A percentile compares a stretch with the other conserved stretches of the same genome.
These are phyloP conservation scores for Onygena corvina DNA, from an alignment of 2,329 filamentous ascomycete species.

Conservation along the genomic window DNA sequence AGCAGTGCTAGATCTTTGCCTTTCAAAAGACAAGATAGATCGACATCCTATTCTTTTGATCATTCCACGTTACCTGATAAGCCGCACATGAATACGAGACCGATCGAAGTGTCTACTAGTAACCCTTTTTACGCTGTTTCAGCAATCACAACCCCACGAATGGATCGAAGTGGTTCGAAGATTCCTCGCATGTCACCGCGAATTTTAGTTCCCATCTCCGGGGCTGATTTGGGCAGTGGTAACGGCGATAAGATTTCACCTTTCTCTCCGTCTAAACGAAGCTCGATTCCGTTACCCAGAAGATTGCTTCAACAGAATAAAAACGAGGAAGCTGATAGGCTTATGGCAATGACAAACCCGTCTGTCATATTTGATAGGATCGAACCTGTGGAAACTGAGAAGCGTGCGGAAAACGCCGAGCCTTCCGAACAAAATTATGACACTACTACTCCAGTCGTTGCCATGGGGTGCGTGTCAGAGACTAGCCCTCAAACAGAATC, in stretches of 20 bases:
- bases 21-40: conserved; percentile 5
- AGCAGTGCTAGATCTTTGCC: background rate
- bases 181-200: conserved; percentile 15
- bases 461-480: background rate
- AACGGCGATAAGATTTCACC: conserved; percentile 6
- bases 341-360: background rate
- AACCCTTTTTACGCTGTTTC: background rate
- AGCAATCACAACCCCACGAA: background rate
- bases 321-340: background rate
- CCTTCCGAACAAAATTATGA: background rate
- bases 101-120: background rate
- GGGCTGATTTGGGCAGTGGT: background rate
- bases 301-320: conserved; percentile 11
- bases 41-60: conserved; percentile 11
- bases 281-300: conserved; percentile 15
- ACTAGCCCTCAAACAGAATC: background rate
- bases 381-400: background rate
- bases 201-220: conserved; percentile 3
- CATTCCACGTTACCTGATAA: background rate
- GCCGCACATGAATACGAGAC: background rate
- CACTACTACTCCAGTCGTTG: background rate
- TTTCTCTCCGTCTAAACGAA: conserved; percentile 13
- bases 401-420: background rate
- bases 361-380: background rate
- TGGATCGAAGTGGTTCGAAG: conserved; percentile 6